Base-by-base conservation (phyloP, 1,139 yeast genomes). In the Scheffersomyces titani region DNA sequence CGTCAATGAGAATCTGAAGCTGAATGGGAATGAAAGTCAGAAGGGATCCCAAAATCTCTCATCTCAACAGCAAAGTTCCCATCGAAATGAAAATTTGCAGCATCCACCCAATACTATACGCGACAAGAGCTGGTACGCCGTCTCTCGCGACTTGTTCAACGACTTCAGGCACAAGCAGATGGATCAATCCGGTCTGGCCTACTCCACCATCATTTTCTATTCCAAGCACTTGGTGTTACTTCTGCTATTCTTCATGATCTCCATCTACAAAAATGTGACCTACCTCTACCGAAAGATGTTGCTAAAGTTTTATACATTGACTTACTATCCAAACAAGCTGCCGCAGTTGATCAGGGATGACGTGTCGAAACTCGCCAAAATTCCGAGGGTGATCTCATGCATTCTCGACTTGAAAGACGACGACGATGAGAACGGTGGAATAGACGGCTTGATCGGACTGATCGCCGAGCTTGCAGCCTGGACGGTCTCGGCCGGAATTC, bases 291-390 rank as follows among this genome's bases (percentile, higher is more conserved):
- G 89, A 64, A 81, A 83, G 59, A 65, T 83, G 55, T 78, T 82
- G 62, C 79, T 91, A 60, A 83, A 86, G 64, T 76, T 87, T 55
- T 75, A 86, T 56, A 86, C 85, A 56, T 70, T 92, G 55, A 84
- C 90, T 9, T 90, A 89, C 70, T 90, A 88, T 68, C 96, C 96
- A 13, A 85, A 90, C 59, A 87, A 88, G 64, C 87, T 97, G 3
- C 98, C 98, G 1, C 92, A 89, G 65, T 78, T 92, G 59, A 92
- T 94, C 61, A 84, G 96, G 61, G 88, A 89, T 60, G 99, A 96
- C 72, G 92, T 92, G 49, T 78, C 80, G 58, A 82, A 84, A 64
- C 75, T 94, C 58, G 68, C 80, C 52, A 94, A 94, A 71, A 81
- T 92, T 50, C 99, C 99, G 3, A 82, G 82, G 61, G 82, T 90